Conservation (phyloP, 345 rosid genomes). For the Acer negundo region DNA sequence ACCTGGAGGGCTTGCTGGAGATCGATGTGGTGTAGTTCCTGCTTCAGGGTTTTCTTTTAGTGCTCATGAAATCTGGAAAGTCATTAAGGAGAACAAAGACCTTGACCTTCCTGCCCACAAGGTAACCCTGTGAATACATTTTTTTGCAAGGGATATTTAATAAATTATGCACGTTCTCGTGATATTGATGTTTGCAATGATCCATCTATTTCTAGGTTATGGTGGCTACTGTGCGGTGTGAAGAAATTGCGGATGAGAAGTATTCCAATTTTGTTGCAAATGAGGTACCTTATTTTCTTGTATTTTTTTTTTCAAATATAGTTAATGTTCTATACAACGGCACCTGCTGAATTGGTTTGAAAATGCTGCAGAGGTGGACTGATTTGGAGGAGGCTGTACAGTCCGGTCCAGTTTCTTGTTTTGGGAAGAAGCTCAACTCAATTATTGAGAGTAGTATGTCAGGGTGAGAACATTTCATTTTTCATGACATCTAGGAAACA, state of each 20-base stretch:
- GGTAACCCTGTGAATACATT: no score
- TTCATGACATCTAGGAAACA: neutral
- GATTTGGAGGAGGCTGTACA: constrained; percentile 68
- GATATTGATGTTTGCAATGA: no score
- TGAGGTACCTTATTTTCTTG: constrained; percentile 45
- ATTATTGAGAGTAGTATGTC: constrained; percentile 51
- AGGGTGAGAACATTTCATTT: constrained; percentile 53
- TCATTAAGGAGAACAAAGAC: no score
- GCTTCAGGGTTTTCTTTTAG: constrained; percentile 98
- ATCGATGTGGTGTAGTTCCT: constrained; percentile 94
- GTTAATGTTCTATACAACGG: constrained; percentile 17
- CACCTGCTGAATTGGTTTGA: constrained; percentile 13
- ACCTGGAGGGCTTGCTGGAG: constrained; percentile 99
- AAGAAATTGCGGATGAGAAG: constrained; percentile 46
- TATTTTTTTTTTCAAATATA: neutral
- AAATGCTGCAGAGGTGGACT: constrained; percentile 62
- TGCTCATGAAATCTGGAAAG: constrained; percentile 82
- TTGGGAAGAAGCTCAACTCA: constrained; percentile 81
- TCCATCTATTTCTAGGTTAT: no score
- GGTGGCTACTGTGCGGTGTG: no score
- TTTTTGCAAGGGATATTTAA: no score
- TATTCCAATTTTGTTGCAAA: constrained; percentile 55
- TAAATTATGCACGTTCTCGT: no score
- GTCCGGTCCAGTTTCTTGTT: constrained; percentile 60
- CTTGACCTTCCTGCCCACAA: no score